Evolutionary conservation across 257 asterid genomes (phyloP).

Genomic region (Avicennia marina): DNA sequence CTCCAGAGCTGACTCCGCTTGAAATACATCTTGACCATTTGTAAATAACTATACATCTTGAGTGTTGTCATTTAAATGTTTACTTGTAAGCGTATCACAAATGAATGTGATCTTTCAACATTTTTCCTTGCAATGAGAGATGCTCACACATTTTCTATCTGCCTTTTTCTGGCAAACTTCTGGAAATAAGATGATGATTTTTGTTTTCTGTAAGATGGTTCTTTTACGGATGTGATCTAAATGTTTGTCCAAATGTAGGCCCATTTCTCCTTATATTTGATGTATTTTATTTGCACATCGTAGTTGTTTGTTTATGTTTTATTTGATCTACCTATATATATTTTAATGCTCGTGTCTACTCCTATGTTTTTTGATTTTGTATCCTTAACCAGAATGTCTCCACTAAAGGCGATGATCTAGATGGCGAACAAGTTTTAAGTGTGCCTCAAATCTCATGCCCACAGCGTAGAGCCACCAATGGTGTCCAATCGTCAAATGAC

Average conservation of each 20-base stretch:
- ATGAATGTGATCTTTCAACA: not conserved
- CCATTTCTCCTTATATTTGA: conserved; percentile 9
- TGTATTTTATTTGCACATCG: not conserved
- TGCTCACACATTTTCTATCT: not conserved
- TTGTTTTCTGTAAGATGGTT: not conserved
- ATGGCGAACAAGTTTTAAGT: conserved; percentile 45
- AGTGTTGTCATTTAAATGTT: no score
- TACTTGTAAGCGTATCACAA: not conserved
- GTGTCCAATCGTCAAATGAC: conserved; percentile 25
- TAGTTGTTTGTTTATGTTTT: conserved; percentile 8
- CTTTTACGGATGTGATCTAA: not conserved
- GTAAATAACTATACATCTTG: conserved; percentile 12
- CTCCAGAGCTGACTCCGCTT: no score
- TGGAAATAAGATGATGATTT: not conserved
- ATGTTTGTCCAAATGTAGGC: conserved; percentile 7
- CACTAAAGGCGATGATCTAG: conserved; percentile 50
- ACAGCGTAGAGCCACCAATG: conserved; percentile 27
- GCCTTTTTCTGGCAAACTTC: not conserved
- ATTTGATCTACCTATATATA: conserved; percentile 16
- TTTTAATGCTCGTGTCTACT: not conserved
- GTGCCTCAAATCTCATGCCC: conserved; percentile 26
- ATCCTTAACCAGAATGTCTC: conserved; percentile 43
- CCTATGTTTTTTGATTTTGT: not conserved
- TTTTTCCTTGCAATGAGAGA: not conserved
- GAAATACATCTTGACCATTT: not conserved